Percentiles rank a stretch among this genome's conserved stretches.
These are phyloP conservation scores for Scheffersomyces segobiensis DNA, from an alignment of 1,139 yeast genomes.

Conservation along the genomic window DNA sequence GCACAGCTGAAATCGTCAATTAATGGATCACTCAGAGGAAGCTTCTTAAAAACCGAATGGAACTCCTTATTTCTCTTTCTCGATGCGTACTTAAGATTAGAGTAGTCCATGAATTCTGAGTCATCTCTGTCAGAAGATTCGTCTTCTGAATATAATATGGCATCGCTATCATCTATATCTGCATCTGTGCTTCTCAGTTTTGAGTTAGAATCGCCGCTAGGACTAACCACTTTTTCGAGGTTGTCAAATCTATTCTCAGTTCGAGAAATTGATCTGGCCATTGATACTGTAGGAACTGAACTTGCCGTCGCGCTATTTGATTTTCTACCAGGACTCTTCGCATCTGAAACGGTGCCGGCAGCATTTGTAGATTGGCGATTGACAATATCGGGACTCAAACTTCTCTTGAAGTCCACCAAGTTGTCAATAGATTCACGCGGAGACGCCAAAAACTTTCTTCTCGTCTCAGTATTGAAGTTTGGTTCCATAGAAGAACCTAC, in stretches of 20 bases:
- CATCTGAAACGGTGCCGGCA: slow-evolving; percentile 16
- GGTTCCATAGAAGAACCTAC: slow-evolving; percentile 3
- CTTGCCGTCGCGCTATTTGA: slow-evolving; percentile 10
- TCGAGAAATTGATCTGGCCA: slow-evolving; percentile 1
- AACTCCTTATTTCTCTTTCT: slow-evolving; percentile 60
- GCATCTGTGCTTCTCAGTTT: slow-evolving; percentile 6
- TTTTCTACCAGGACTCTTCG: slow-evolving; percentile 21
- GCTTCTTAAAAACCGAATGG: slow-evolving; percentile 58
- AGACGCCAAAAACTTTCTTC: slow-evolving; percentile 13
- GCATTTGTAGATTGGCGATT: slow-evolving; percentile 17
- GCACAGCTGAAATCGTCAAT: slow-evolving; percentile 75
- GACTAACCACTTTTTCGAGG: slow-evolving; percentile 10
- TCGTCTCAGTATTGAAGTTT: neutral
- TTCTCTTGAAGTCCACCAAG: slow-evolving; percentile 14
- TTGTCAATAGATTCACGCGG: slow-evolving; percentile 23
- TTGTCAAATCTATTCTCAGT: slow-evolving; percentile 7
- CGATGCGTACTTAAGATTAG: slow-evolving; percentile 30
- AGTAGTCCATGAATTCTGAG: slow-evolving; percentile 18
- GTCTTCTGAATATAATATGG: slow-evolving; percentile 4
- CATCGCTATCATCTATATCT: slow-evolving; percentile 8
- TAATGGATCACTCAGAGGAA: slow-evolving; percentile 54
- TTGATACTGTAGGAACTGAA: slow-evolving; percentile 1
- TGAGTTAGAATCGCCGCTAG: slow-evolving; percentile 2
- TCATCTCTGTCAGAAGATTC: slow-evolving; percentile 8
- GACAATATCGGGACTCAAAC: slow-evolving; percentile 21